These are phyloP conservation scores for Fusarium begoniae DNA, from an alignment of 2,329 filamentous ascomycete genomes.

Conservation along the genomic window DNA sequence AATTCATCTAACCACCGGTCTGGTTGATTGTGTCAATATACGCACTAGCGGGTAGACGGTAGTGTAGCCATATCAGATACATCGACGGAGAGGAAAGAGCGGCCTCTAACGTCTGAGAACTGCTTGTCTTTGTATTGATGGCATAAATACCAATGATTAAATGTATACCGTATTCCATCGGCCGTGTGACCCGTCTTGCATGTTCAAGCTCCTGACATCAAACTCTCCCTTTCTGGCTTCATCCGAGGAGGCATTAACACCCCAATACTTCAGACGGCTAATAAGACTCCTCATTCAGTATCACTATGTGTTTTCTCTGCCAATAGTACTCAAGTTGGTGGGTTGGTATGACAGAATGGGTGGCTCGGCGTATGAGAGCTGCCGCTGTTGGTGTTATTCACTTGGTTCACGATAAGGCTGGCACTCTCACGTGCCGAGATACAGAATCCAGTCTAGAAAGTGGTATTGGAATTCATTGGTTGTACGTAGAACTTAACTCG, in stretches of 20 bases:
- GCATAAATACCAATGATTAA: too few relatives aligned
- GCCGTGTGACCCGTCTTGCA: neutral
- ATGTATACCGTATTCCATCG: too few relatives aligned
- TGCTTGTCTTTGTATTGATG: too few relatives aligned
- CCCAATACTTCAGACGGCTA: neutral
- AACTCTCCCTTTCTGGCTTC: neutral
- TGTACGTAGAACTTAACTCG: accelerated
- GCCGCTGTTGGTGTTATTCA: neutral
- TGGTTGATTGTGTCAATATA: too few relatives aligned
- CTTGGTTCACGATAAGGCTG: neutral
- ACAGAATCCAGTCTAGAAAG: accelerated
- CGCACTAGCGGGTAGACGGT: too few relatives aligned
- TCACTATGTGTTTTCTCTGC: accelerated
- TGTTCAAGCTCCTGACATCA: neutral
- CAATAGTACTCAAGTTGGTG: accelerated
- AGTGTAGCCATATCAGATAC: too few relatives aligned
- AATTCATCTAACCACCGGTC: too few relatives aligned
- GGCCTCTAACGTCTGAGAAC: too few relatives aligned
- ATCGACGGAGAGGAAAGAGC: too few relatives aligned
- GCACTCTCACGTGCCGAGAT: accelerated
- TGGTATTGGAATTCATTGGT: accelerated
- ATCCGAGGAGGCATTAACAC: neutral
- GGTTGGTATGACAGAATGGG: neutral
- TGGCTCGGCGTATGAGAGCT: accelerated
- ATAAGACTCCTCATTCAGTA: too few relatives aligned